These are phyloP conservation scores for Omphalea diandra DNA, from an alignment of 441 rosid species.

Conservation along the genomic window DNA sequence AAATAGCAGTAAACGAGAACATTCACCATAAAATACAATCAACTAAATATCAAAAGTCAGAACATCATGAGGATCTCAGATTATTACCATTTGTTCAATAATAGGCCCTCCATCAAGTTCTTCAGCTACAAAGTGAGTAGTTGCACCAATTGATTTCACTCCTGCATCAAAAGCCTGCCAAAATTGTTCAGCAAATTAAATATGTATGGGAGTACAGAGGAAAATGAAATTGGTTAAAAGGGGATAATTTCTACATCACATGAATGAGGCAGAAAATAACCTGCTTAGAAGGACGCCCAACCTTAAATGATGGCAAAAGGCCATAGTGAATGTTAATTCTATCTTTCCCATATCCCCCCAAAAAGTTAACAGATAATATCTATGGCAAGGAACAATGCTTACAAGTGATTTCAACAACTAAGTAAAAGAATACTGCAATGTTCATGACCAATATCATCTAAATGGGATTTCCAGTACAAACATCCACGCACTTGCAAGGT, in stretches of 20 bases:
- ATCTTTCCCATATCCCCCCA: slow-evolving; percentile 79
- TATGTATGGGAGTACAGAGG: neutral
- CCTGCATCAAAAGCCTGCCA: slow-evolving; percentile 96
- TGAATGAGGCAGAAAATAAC: slow-evolving; percentile 32
- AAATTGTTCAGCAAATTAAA: slow-evolving; percentile 24
- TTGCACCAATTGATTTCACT: slow-evolving; percentile 93
- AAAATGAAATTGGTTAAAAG: slow-evolving; percentile 1
- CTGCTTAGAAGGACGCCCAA: slow-evolving; percentile 80
- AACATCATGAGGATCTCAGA: neutral
- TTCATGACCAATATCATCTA: neutral
- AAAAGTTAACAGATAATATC: slow-evolving; percentile 72
- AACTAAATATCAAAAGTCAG: slow-evolving; percentile 9
- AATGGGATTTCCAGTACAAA: neutral
- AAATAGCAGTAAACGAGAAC: slow-evolving; percentile 14
- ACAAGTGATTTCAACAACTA: too few relatives aligned
- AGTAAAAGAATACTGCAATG: too few relatives aligned
- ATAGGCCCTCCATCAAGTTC: slow-evolving; percentile 95
- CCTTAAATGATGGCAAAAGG: slow-evolving; percentile 93
- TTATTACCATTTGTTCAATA: slow-evolving; percentile 86
- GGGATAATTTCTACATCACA: slow-evolving; percentile 13
- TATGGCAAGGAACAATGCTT: slow-evolving; percentile 29
- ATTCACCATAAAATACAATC: slow-evolving; percentile 1
- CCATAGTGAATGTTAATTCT: slow-evolving; percentile 97
- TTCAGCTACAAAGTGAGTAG: slow-evolving; percentile 86
- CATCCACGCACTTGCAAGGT: neutral